phyloP scores from a whole-genome alignment of 768 basidiomycete genomes.

The Pleurotus giganteus region DNA sequence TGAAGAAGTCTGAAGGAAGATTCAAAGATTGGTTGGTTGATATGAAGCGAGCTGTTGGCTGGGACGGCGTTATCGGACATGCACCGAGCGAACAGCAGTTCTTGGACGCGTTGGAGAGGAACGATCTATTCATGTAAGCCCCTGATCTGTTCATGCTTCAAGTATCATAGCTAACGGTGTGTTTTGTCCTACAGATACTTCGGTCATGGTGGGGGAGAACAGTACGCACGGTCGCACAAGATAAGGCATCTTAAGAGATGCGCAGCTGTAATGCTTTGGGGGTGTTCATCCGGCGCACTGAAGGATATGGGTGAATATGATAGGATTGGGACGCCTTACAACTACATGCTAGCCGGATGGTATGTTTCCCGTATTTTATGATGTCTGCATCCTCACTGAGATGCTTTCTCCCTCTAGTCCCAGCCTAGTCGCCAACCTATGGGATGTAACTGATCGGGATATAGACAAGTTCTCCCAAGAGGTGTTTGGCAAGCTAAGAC shows the following conservation, averaged over 20 bases:
- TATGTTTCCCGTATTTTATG: conserved; percentile 40
- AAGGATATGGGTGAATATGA: conserved; percentile 95
- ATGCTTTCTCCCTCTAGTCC: conserved; percentile 52
- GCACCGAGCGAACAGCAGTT: conserved; percentile 85
- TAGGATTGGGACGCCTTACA: conserved; percentile 84
- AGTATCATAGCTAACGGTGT: not conserved
- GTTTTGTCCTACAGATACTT: conserved; percentile 69
- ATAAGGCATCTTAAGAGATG: conserved; percentile 81
- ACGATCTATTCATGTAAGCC: conserved; percentile 90
- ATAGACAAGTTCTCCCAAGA: conserved; percentile 90
- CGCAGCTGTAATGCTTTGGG: conserved; percentile 97
- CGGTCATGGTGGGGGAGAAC: conserved; percentile 95
- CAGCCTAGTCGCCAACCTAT: conserved; percentile 89
- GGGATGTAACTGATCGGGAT: conserved; percentile 98
- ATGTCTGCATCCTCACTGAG: not conserved
- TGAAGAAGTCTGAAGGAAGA: conserved; percentile 76
- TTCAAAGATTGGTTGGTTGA: conserved; percentile 77
- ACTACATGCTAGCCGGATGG: conserved; percentile 98
- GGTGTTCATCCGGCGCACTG: conserved; percentile 91
- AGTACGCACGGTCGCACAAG: conserved; percentile 87
- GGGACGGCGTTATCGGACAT: conserved; percentile 79
- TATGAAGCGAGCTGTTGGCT: conserved; percentile 66
- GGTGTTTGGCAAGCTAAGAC: conserved; percentile 71
- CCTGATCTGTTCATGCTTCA: not conserved
- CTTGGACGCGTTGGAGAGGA: conserved; percentile 61